Percentiles rank a stretch among this genome's conserved stretches.
phyloP scores from a whole-genome alignment of 768 basidiomycete genomes.

The Russula abietina region DNA sequence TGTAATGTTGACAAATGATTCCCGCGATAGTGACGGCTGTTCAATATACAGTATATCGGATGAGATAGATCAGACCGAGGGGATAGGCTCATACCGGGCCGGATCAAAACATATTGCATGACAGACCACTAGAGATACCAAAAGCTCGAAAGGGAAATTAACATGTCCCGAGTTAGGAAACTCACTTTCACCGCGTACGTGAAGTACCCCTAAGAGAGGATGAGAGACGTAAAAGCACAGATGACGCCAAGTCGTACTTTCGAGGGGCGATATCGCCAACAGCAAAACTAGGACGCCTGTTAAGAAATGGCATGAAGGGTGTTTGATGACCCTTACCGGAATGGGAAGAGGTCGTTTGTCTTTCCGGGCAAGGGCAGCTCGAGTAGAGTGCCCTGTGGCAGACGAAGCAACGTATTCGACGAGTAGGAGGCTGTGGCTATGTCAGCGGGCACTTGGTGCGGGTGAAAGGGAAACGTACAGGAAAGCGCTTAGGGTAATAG shows the following conservation, averaged over 20 bases:
- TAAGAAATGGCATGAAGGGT: background rate
- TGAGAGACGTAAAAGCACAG: conserved; percentile 4
- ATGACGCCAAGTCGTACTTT: conserved; percentile 41
- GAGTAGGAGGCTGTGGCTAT: conserved; percentile 53
- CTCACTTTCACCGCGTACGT: conserved; percentile 67
- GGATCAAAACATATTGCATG: conserved; percentile 79
- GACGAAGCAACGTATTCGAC: conserved; percentile 81
- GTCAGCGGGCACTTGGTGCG: background rate
- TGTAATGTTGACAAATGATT: conserved; percentile 65
- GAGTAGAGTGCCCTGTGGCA: conserved; percentile 52
- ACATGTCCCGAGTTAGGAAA: background rate
- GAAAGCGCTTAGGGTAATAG: no score
- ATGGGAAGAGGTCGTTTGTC: conserved; percentile 70
- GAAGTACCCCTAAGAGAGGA: no score
- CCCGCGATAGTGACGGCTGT: conserved; percentile 63
- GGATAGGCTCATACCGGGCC: conserved; percentile 39
- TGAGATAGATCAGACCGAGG: background rate
- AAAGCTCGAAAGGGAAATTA: conserved; percentile 10
- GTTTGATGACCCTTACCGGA: conserved; percentile 44
- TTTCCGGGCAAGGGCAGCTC: conserved; percentile 68
- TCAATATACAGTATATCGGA: background rate
- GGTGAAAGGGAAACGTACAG: no score
- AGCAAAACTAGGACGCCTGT: no score
- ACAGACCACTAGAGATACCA: conserved; percentile 64
- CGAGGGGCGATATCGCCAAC: no score